Percentiles rank a stretch among this genome's conserved stretches.
Evolutionary conservation across 345 rosid genomes (phyloP).

Genomic region (Brassica cretica): DNA sequence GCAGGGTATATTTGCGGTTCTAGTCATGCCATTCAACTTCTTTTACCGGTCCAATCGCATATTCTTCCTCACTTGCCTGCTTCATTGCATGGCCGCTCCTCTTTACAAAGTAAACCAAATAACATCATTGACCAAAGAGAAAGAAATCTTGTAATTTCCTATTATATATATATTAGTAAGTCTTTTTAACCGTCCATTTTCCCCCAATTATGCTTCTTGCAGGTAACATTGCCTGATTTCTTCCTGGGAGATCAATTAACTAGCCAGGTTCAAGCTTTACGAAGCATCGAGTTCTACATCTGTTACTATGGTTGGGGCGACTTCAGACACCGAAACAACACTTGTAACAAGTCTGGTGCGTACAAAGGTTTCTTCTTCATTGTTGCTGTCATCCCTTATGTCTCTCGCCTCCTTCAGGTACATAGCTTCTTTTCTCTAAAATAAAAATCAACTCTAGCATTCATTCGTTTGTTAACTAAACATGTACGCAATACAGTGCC

Average conservation of each 20-base stretch:
- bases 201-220: conserved; percentile 6
- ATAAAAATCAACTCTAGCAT: neutral
- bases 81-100: conserved; percentile 25
- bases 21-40: conserved; percentile 36
- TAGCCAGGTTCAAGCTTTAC: too few relatives aligned
- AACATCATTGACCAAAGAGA: neutral
- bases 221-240: conserved; percentile 40
- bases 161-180: neutral
- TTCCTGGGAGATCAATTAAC: too few relatives aligned
- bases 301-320: conserved; percentile 54
- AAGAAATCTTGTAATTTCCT: neutral
- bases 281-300: too few relatives aligned
- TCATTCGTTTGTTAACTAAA: conserved; percentile 11
- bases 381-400: conserved; percentile 57
- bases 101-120: neutral
- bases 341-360: conserved; percentile 34
- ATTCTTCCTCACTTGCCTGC: conserved; percentile 35
- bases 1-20: conserved; percentile 19
- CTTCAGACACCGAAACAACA: conserved; percentile 40
- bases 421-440: neutral
- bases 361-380: conserved; percentile 52
- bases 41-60: conserved; percentile 36
- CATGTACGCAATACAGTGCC: conserved; percentile 46
- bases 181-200: neutral
- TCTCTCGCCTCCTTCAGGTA: conserved; percentile 66